Evolutionary conservation across 305 asterid species (phyloP), one percentile per base, ranked within the genome.

Genomic region (Ruellia speciosa): DNA sequence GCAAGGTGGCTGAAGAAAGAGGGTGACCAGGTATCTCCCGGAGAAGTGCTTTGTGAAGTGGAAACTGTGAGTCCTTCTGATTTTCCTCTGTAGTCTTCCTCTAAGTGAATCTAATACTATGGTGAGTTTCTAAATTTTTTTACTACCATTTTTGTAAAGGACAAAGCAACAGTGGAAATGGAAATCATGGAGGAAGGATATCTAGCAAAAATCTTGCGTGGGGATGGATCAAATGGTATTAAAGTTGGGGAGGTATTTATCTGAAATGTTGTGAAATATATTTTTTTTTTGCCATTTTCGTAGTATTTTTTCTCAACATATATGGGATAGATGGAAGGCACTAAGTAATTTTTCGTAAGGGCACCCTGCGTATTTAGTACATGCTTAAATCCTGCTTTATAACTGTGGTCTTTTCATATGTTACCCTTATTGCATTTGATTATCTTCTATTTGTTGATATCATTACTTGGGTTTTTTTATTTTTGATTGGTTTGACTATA

Each of bases 111-210:
- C 59, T 63, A 43, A 39, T 56, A 40, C 48, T 16, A 56, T 63
- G 46, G 48, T 49, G 40, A 18, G 55, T 52, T 47, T 62, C 59
- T 64, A 54, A 63, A 15, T 65, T 59, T 68, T 56, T 66, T 40
- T 65, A n/a, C 60, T 55, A 49, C 52, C 14, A 57, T 69, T 52
- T 9, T 55, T 60, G 54, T 65, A 35, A 66, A 93, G 99, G 99
- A 93, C 71, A 93, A 93, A 71, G 99, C 99, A 40, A 93, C 97
- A 0, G 99, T 93, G 19, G 99, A 93, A 70, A 84, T 93, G 99
- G 99, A 93, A 65, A 84, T 97, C 81, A 93, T 93, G 99, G 99
- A 93, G 75, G 99, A 93, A 53, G 99, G 99, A 49, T 93, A 79
- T 75, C 86, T 93, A 52, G 99, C 99, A 66, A 89, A 89, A 82